Base-by-base conservation (phyloP, 2,329 filamentous ascomycete species). In the Teratosphaeria destructans region DNA sequence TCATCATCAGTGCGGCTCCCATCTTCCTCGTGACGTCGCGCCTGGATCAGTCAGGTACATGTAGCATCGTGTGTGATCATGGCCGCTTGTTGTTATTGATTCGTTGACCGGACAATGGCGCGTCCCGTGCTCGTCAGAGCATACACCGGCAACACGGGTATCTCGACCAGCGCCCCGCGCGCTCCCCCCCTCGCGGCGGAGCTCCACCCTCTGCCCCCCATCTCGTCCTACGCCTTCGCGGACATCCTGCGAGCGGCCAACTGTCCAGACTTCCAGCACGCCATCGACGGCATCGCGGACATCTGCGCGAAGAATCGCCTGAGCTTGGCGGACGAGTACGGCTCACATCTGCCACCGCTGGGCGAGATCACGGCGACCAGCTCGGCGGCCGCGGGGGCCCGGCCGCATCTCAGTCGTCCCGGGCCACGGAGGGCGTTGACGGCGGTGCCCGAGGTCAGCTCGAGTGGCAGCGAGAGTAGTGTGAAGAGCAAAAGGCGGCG, bases 301-400 rank as follows among this genome's bases (percentile, higher is more conserved):
- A 85, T 86, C 61, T 84, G 82, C 64, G 83, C 83, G 3, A 77
- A 82, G 61, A 85, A 81, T 70, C 79, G 79, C 64, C 73, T 85
- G 67, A 85, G 82, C 65, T 72, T 86, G 61, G 82, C 83, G 10
- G 82, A 85, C 66, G 82, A 85, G 67, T 84, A 86, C 68, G 79
- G 78, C 37, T 82, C 82, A 52, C 83, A 86, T 69, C 77, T 85
- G 39, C 83, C 83, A 26, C 83, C 83, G 0, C 74, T 84, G 58
- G 82, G 82, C 47, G 82, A 85, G 68, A 83, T 85, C 63, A 70
- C 71, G 8, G 65, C 61, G 64, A 57, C 71, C 5, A 65, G 29
- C 29, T 32, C 29, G 29, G 29, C 58, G 11, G 49, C 53, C 7
- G 58, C 23, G 2, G 23, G 23, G 23, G 23, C 58, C 16, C 52